A percentile compares a stretch with the other conserved stretches of the same genome.
Evolutionary conservation across 306 rosid species (phyloP).

Genomic region (Prunus kanzakura): DNA sequence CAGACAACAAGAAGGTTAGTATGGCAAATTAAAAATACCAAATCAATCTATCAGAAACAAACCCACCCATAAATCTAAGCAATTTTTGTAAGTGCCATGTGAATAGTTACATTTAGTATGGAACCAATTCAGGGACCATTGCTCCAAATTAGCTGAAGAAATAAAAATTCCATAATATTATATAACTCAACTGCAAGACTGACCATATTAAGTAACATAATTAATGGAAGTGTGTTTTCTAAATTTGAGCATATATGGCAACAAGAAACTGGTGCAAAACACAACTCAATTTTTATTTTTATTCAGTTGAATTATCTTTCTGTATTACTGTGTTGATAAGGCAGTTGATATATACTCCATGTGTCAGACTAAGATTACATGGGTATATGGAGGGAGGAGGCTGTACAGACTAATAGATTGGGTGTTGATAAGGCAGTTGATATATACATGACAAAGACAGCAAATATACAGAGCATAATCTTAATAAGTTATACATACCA

Average conservation of each 20-base stretch:
- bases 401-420: too few species aligned
- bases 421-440: too few species aligned
- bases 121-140: background rate
- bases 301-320: background rate
- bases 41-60: background rate
- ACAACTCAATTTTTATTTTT: background rate
- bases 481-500: slow-evolving; percentile 44
- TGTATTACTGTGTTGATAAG: background rate
- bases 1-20: slow-evolving; percentile 13
- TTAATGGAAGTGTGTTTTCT: background rate
- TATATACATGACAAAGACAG: background rate
- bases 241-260: background rate
- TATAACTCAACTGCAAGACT: background rate
- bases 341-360: background rate
- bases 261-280: background rate
- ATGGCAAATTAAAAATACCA: background rate
- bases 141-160: background rate
- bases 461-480: slow-evolving; percentile 9
- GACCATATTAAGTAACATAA: background rate
- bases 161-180: background rate
- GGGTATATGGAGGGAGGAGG: background rate
- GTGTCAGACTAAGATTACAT: background rate
- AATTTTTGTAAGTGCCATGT: background rate
- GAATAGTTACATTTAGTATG: background rate
- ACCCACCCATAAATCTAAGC: background rate